Evolutionary conservation across 495 filamentous ascomycete species (phyloP), one percentile per base, ranked within the genome.

Genomic region (Thermothielavioides terrestris): DNA sequence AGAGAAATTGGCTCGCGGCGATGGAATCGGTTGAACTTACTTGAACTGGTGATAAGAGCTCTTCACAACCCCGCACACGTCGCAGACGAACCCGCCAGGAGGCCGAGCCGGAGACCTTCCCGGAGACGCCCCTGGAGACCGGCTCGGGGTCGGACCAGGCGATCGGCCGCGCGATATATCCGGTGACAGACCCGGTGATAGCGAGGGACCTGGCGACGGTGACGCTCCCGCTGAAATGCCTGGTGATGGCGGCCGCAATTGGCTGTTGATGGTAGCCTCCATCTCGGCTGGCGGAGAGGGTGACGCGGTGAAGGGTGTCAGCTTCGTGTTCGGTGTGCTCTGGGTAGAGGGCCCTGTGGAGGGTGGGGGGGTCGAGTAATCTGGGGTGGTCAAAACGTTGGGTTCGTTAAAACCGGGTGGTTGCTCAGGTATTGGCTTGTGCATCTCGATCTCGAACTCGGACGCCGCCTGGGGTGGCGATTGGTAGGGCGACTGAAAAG

Each of bases 31-130:
- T 6, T 9, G 6, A n/a, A 55, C 67, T 15, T 61, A 69, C 67
- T 76, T 76, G 27, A 76, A 70, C 45, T 75, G 70, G 50, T 76
- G 70, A 3, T 68, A 57, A 39, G 73, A 68, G 22, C 69, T 68
- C 34, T 75, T 75, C 8, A 64, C 57, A 20, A 66, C 64, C 28
- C 64, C 59, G 52, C 73, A 76, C 32, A 66, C 60, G 23, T 67
- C 64, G 50, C 73, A 76, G 7, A 56, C 44, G 17, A 61, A 66
- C 9, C 58, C 49, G 22, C 59, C 59, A 0, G 64, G 50, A 4
- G 65, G 59, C n/a, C 60, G 58, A 9, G 56, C 60, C 31, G 53
- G 53, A 20, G 37, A 35, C 21, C 51, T 30, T 9, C 18, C 46
- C 18, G 31, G 22, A 1, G 45, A 38, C 5, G 12, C 32, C 3